Evolutionary conservation across 2,329 filamentous ascomycete species (phyloP).

Genomic region (Aspergillus fischeri): DNA sequence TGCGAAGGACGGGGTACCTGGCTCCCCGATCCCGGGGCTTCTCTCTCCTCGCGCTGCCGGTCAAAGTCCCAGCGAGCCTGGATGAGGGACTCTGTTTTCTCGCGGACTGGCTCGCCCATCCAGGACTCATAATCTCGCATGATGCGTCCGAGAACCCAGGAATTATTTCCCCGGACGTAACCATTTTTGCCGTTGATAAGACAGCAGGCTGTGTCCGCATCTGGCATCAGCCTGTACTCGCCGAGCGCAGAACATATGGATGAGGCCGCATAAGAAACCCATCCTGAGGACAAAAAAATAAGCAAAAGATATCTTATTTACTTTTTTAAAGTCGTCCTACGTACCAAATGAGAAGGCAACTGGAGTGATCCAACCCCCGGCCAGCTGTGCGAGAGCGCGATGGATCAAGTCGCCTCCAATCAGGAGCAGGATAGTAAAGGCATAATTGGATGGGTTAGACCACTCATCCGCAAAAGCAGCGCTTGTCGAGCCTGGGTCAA

Average conservation of each 20-base stretch:
- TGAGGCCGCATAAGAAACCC: slow-evolving; percentile 35
- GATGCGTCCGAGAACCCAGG: slow-evolving; percentile 44
- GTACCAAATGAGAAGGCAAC: slow-evolving; percentile 37
- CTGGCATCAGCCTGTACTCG: slow-evolving; percentile 33
- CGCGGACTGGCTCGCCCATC: slow-evolving; percentile 11
- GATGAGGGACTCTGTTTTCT: slow-evolving; percentile 10
- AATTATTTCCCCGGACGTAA: slow-evolving; percentile 36
- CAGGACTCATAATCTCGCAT: slow-evolving; percentile 40
- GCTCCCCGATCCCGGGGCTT: not conserved
- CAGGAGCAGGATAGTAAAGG: slow-evolving; percentile 33
- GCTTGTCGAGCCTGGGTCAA: not conserved
- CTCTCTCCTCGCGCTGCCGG: not conserved
- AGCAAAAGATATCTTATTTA: not conserved
- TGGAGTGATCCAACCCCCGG: slow-evolving; percentile 24
- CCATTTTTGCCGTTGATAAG: slow-evolving; percentile 38
- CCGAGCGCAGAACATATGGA: slow-evolving; percentile 29
- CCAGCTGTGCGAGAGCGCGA: slow-evolving; percentile 32
- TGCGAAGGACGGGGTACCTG: slow-evolving; percentile 17
- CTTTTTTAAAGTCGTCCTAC: not conserved
- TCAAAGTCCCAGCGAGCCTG: slow-evolving; percentile 9
- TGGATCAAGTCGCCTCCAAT: slow-evolving; percentile 35
- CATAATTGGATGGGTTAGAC: slow-evolving; percentile 19
- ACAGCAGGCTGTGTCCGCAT: slow-evolving; percentile 24
- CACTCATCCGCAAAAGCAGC: slow-evolving; percentile 3
- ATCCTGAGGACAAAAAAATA: slow-evolving; percentile 12